Base-by-base conservation (phyloP, 805 yeast species). In the Saccharomyces paradoxus region DNA sequence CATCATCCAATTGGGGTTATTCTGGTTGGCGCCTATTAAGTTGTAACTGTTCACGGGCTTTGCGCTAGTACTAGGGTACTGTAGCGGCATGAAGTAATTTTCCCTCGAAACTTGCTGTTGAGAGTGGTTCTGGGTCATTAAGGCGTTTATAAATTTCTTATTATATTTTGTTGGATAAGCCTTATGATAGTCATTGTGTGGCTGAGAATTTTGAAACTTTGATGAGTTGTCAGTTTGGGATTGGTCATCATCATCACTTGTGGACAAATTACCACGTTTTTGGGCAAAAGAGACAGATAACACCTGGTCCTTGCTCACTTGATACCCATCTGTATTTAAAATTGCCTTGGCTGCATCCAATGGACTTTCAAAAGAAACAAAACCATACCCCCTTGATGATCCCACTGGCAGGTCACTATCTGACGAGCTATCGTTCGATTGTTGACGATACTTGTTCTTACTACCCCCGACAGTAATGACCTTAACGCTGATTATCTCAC, bases 261-360 rank as follows among this genome's bases (percentile, higher is more conserved):
- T 17, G 9, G 24, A 17, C 4, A 27, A 21, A 22, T 49, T 48
- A 37, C 49, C 50, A 22, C 66, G 58, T 52, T 62, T 69, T 70
- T 85, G 90, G 27, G 95, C 95, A 71, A 87, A 81, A 49, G 92
- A 85, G 41, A 87, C 91, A 63, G 77, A 77, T 52, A 85, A 71
- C 61, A 71, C 74, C 61, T 79, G 79, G 50, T 82, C 83, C 78
- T 79, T 80, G 80, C 60, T 57, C 10, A 68, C 48, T 46, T 55
- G 62, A 31, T 53, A 56, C 3, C 69, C 64, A 50, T 67, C 63
- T 2, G 71, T 84, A 52, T 78, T 83, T 49, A 80, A 79, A 53
- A 86, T 81, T 14, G 95, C 92, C 62, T 77, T 74, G 50, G 81
- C 79, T 7, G 95, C 94, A 63, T 83, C 80, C 50, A 80, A 73